These are phyloP conservation scores for Leccinellum rugosiceps DNA, from an alignment of 768 basidiomycete species.

Conservation along the genomic window DNA sequence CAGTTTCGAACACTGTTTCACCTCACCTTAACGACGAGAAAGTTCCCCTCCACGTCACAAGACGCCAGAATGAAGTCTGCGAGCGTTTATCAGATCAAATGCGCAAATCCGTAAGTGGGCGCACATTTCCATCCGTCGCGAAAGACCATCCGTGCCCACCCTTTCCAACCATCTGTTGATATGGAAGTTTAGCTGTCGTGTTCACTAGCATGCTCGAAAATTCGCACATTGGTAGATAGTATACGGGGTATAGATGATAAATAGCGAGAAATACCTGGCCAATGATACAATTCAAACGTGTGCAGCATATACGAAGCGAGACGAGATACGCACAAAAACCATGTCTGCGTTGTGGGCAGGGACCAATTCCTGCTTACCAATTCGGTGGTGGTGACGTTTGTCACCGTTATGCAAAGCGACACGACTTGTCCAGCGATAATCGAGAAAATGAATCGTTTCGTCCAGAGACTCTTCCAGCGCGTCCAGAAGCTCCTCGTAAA, in stretches of 20 bases:
- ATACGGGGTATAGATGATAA: slow-evolving; percentile 78
- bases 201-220: neutral
- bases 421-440: slow-evolving; percentile 78
- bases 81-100: slow-evolving; percentile 3
- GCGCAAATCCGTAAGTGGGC: slow-evolving; percentile 17
- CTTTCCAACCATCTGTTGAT: slow-evolving; percentile 69
- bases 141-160: slow-evolving; percentile 72
- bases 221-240: slow-evolving; percentile 81
- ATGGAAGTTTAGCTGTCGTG: neutral
- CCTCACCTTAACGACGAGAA: slow-evolving; percentile 71
- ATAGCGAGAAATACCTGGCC: slow-evolving; percentile 73
- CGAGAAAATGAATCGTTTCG: slow-evolving; percentile 64
- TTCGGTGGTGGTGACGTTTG: slow-evolving; percentile 83
- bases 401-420: slow-evolving; percentile 86
- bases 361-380: slow-evolving; percentile 66
- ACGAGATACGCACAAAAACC: slow-evolving; percentile 63
- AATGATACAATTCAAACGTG: neutral
- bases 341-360: slow-evolving; percentile 77
- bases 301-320: neutral
- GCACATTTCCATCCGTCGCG: slow-evolving; percentile 87
- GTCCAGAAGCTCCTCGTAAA: slow-evolving; percentile 51
- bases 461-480: slow-evolving; percentile 77
- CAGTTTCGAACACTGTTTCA: neutral
- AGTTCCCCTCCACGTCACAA: slow-evolving; percentile 88
- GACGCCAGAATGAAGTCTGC: slow-evolving; percentile 74